These are phyloP conservation scores for Hypomontagnella submonticulosa DNA, from an alignment of 495 filamentous ascomycete genomes.

Conservation along the genomic window DNA sequence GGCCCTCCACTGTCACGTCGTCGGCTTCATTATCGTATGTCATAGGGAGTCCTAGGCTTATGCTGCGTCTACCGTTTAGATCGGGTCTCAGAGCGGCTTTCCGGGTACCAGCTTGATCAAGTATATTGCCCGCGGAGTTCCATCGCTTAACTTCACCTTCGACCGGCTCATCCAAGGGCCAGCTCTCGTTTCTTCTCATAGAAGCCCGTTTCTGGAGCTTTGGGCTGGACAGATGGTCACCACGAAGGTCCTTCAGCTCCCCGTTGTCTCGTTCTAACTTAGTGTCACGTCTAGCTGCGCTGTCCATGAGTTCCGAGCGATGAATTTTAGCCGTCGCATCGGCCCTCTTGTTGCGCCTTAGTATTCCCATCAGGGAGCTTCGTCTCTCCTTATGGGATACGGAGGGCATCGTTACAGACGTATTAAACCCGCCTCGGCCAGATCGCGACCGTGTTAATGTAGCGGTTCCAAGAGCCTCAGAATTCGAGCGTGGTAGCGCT, in stretches of 20 bases:
- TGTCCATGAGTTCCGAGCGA: constrained; percentile 57
- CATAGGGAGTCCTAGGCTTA: constrained; percentile 32
- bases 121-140: constrained; percentile 48
- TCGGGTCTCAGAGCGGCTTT: constrained; percentile 18
- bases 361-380: constrained; percentile 58
- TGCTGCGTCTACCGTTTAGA: constrained; percentile 29
- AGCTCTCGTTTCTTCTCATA: constrained; percentile 27
- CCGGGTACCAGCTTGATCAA: constrained; percentile 15
- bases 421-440: constrained; percentile 47
- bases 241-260: constrained; percentile 52
- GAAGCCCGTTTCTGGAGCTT: constrained; percentile 50
- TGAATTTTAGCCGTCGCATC: constrained; percentile 53
- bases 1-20: constrained; percentile 41
- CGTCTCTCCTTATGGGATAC: constrained; percentile 33
- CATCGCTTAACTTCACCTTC: constrained; percentile 33
- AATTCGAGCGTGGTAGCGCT: constrained; percentile 27
- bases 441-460: constrained; percentile 48
- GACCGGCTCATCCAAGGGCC: constrained; percentile 29
- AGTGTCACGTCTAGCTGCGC: constrained; percentile 62
- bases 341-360: constrained; percentile 59
- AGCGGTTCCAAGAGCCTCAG: constrained; percentile 44
- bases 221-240: constrained; percentile 38
- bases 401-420: constrained; percentile 41
- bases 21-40: constrained; percentile 28
- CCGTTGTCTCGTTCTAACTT: constrained; percentile 59